Evolutionary conservation across 306 rosid species (phyloP), one percentile per base, ranked within the genome.

Genomic region (Pterocarpus macrocarpus): DNA sequence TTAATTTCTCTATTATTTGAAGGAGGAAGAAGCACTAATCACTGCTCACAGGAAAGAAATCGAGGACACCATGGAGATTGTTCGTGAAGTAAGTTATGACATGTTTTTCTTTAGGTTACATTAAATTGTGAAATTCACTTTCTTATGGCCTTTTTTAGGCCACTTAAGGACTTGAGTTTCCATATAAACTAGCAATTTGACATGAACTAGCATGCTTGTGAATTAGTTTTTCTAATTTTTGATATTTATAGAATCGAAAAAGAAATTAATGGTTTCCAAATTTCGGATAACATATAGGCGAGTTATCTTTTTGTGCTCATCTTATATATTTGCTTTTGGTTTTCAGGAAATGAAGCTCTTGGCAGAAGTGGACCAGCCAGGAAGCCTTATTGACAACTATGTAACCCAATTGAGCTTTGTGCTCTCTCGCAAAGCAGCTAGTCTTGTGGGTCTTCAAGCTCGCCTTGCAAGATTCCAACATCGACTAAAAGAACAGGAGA

Each of bases 21-120:
- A 96, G 99, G 99, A 96, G 91, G 99, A 96, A 83, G 99, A 96
- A 90, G 98, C 98, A 62, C 84, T 94, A 80, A 87, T 96, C 70
- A 91, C 97, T 81, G 98, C 99, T 77, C 99, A 96, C 72, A 88
- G 98, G 68, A 96, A 94, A 89, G 99, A 94, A 90, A 96, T 96
- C 5, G 99, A 93, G 88, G 98, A 96, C 86, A 96, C 99, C 2
- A 96, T 96, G 99, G 99, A 96, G 88, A 96, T 96, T 83, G 99
- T 96, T 80, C 97, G 98, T 17, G 97, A 96, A 87, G 99, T 94
- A 83, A 91, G 99, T 88, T 14, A 44, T 41, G 15, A 64, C 64
- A 11, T 52, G 50, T 35, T 85, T 66, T 64, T 69, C 53, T 56
- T 53, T 65, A 30, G 53, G 30, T 33, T 28, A 45, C 10, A 16